Evolutionary conservation across 2,329 filamentous ascomycete species (phyloP), one percentile per base, ranked within the genome.

Genomic region (Metarhizium sp.): DNA sequence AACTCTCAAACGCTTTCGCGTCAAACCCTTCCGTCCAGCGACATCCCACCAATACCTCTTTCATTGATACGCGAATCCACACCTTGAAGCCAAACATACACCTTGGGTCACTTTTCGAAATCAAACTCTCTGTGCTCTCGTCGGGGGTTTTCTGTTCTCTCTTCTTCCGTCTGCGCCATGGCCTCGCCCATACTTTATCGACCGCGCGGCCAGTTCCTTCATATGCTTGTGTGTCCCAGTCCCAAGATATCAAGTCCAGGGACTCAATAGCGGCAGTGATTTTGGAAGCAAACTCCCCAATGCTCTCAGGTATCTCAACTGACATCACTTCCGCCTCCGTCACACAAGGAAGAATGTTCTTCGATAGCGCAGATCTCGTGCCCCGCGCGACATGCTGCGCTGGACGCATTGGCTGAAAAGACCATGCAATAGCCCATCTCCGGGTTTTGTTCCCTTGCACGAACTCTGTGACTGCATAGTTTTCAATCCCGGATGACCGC

Each of bases 351-450:
- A 81, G 63, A 0, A 79, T 56, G 43, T 54, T 55, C 58, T 69
- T 78, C 48, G 72, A 69, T 3, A 64, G 48, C 0, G 68, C 64
- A 2, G 72, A 69, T 53, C 71, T 72, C 52, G 76, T 68, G 0
- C 75, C 76, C 49, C 79, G 65, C 25, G 77, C 73, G 45, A 76
- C 69, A 46, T 66, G 62, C 55, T 75, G 67, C 4, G 74, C 67
- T 2, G 92, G 90, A 49, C 92, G 77, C 65, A 81, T 74, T 52
- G 81, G 75, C 2, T 75, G 73, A 71, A 90, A 96, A 63, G 88
- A 95, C 94, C 94, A 99, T 0, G 80, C 94, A 2, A 97, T 72
- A 1, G 85, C 90, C 92, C 92, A 97, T 18, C 94, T 77, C 53
- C 85, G 83, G 34, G 94, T 97, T 66, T 84, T 87, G 50, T 73